A percentile compares a stretch with the other conserved stretches of the same genome.
These are phyloP conservation scores for Elaeagnus macrophylla DNA, from an alignment of 306 rosid genomes.

Conservation along the genomic window DNA sequence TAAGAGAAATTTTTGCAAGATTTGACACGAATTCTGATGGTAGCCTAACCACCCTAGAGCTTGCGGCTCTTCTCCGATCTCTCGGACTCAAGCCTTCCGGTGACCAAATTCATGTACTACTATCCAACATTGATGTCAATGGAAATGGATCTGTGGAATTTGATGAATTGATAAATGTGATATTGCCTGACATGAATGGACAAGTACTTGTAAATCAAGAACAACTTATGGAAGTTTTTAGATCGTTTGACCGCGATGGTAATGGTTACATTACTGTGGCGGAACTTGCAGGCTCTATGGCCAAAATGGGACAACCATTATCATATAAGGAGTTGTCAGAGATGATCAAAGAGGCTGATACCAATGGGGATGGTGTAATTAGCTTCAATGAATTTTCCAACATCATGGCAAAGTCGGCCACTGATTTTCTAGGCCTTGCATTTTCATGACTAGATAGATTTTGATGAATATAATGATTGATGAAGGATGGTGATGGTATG, in stretches of 20 bases:
- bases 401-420: constrained; percentile 62
- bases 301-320: constrained; percentile 78
- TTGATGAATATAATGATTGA: too few relatives aligned
- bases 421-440: constrained; percentile 46
- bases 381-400: constrained; percentile 64
- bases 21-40: constrained; percentile 88
- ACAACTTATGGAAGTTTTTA: constrained; percentile 50
- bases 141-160: constrained; percentile 71
- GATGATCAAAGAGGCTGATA: constrained; percentile 75
- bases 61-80: constrained; percentile 72
- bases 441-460: constrained; percentile 19
- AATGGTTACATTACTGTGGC: constrained; percentile 68
- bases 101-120: constrained; percentile 47
- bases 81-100: constrained; percentile 66
- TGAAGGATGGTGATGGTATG: too few relatives aligned
- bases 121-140: constrained; percentile 58
- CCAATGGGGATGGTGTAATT: constrained; percentile 70
- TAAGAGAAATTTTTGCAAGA: constrained; percentile 47
- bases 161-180: constrained; percentile 53
- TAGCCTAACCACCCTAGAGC: constrained; percentile 68
- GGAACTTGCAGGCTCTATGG: constrained; percentile 73
- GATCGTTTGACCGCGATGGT: constrained; percentile 67
- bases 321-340: constrained; percentile 62
- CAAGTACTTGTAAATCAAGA: constrained; percentile 43
- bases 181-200: constrained; percentile 50